Evolutionary conservation across 495 filamentous ascomycete species (phyloP).

Genomic region (Penicillium mononematosum): DNA sequence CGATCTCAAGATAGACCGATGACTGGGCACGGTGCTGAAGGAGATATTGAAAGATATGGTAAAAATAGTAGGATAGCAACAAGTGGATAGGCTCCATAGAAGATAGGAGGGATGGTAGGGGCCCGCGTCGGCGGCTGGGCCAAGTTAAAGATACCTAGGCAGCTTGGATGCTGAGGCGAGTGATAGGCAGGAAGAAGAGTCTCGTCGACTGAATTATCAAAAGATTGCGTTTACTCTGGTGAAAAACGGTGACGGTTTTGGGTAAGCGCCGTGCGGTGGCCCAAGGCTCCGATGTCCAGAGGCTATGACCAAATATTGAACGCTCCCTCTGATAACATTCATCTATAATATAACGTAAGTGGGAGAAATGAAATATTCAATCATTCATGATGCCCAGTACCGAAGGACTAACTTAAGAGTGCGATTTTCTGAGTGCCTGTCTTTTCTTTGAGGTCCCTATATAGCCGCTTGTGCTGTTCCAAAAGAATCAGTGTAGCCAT

Average conservation of each 20-base stretch:
- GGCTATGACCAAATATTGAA: not conserved
- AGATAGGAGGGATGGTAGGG: not conserved
- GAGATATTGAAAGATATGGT: not conserved
- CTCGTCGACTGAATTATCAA: not conserved
- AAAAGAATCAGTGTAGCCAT: conserved; percentile 83
- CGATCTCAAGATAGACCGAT: not conserved
- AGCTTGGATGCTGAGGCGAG: not conserved
- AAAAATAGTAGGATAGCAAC: not conserved
- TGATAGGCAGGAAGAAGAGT: not conserved
- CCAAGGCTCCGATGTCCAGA: not conserved
- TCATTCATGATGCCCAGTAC: not conserved
- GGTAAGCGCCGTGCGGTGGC: not conserved
- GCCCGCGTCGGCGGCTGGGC: not conserved
- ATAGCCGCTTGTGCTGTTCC: conserved; percentile 70
- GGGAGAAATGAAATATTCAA: not conserved
- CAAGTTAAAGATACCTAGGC: not conserved
- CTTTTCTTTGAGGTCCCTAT: conserved; percentile 34
- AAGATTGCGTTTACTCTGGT: not conserved
- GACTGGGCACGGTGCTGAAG: not conserved
- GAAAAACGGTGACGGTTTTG: not conserved
- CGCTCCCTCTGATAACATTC: too few species aligned
- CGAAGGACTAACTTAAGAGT: not conserved
- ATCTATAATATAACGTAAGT: not conserved
- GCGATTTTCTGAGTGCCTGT: not conserved
- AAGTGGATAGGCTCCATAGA: not conserved